phyloP scores from a whole-genome alignment of 345 rosid genomes.

The Combretum micranthum region DNA sequence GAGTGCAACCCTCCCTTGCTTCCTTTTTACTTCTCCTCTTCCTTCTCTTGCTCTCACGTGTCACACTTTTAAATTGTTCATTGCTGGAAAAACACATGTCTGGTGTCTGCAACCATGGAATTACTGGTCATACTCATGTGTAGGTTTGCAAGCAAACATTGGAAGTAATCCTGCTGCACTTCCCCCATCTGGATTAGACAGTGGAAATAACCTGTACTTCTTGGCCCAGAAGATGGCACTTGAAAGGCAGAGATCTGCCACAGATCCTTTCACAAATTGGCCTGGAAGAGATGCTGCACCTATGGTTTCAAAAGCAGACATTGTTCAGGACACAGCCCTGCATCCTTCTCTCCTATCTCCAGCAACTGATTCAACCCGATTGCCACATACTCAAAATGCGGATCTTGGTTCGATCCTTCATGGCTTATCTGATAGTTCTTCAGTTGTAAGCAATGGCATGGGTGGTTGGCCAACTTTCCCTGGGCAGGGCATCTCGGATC shows the following conservation, averaged over 20 bases:
- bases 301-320: conserved; percentile 50
- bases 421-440: conserved; percentile 57
- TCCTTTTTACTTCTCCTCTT: no score
- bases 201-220: conserved; percentile 52
- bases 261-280: conserved; percentile 53
- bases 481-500: conserved; percentile 39
- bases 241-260: conserved; percentile 63
- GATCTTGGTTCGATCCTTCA: conserved; percentile 69
- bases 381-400: conserved; percentile 58
- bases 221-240: conserved; percentile 70
- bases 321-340: conserved; percentile 30
- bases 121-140: conserved; percentile 15
- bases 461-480: conserved; percentile 59
- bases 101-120: not conserved
- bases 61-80: not conserved
- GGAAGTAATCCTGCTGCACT: conserved; percentile 42
- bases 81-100: not conserved
- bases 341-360: conserved; percentile 28
- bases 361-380: conserved; percentile 31
- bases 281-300: conserved; percentile 64
- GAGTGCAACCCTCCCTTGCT: no score
- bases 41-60: no score
- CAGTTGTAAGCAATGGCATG: conserved; percentile 38
- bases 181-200: conserved; percentile 44
- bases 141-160: conserved; percentile 63